Base-by-base conservation (phyloP, 768 basidiomycete genomes). In the Strobilomyces echinocephalus region DNA sequence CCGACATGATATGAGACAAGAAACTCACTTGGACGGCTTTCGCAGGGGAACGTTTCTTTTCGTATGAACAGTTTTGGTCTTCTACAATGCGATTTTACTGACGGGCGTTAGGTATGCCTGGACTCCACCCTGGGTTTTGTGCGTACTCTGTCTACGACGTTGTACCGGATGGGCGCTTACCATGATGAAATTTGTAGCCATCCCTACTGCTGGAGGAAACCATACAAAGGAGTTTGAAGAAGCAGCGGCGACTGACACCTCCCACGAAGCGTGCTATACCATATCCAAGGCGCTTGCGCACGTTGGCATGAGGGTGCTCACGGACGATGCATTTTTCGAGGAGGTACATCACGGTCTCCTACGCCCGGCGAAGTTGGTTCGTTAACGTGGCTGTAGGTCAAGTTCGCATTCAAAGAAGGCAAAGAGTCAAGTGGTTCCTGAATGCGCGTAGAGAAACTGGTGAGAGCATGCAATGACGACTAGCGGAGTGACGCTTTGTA, bases 151-250 rank as follows among this genome's bases (percentile, higher is more conserved):
- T 38, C 12, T 28, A 48, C 36, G n/a, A 38, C 16, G n/a, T 24
- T 16, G n/a, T 38, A 14, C 28, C 26, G 50, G 53, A 53, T 20
- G 34, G 28, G 21, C 12, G 16, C 12, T 15, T 6, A 40, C 10
- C 18, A 31, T 10, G n/a, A 16, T 35, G 28, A 2, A 45, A 49
- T 39, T 34, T 16, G 43, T 18, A 90, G 89, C 87, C 12, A 92
- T 92, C 39, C 91, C 90, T 3, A 89, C 87, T 1, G 73, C 81
- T 57, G 90, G 88, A 12, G 88, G 88, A 9, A 91, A 91, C 62
- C 91, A 92, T 60, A 91, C 90, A 0, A 71, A 69, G 3, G 82
- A 72, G 14, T 92, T 92, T 63, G 70, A 79, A n/a, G 69, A 78
- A n/a, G 72, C 87, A 0, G 88, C 88, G 0, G 75, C 79, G 0